Base-by-base conservation (phyloP, 2,329 filamentous ascomycete species). In the Cordyceps fumosorosea region DNA sequence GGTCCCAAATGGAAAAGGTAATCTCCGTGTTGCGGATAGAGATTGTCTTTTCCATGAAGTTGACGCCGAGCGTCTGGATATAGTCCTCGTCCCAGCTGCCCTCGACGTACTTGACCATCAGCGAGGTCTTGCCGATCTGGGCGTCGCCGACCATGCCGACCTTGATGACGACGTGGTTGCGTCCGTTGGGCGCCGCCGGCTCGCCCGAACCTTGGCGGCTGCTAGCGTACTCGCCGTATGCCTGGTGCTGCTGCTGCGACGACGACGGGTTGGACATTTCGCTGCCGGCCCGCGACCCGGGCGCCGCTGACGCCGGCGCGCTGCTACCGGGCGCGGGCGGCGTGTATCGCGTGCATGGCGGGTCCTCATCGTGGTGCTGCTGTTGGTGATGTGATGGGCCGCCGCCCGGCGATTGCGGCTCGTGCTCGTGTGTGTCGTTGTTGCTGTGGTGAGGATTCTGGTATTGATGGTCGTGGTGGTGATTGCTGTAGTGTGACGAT, bases 21-120 rank as follows among this genome's bases (percentile, higher is more conserved):
- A 99, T 99, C 77, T 99, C 95, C 18, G 95, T 99, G 77, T 99
- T 99, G 65, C 95, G 90, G 76, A 99, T 99, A 65, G 91, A 96
- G 73, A 99, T 99, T 42, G 95, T 99, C 83, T 99, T 99, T 76
- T 99, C 95, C 95, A 99, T 99, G 77, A 99, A 99, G 77, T 99
- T 99, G 77, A 99, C 95, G 68, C 95, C 95, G 51, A 99, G 80
- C 24, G 95, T 99, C 78, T 99, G 95, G 71, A 99, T 99, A 76
- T 99, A 99, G 75, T 99, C 95, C 78, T 99, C 95, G 75, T 99
- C 95, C 92, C 95, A 99, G 77, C 93, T 97, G 64, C 95, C 95
- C 78, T 99, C 95, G 62, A 99, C 95, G 73, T 99, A 99, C 76
- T 99, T 99, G 72, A 99, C 95, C 95, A 99, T 99, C 73, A 99